Evolutionary conservation across 2,329 filamentous ascomycete genomes (phyloP), one percentile per base, ranked within the genome.

Genomic region (Xylaria sp.): DNA sequence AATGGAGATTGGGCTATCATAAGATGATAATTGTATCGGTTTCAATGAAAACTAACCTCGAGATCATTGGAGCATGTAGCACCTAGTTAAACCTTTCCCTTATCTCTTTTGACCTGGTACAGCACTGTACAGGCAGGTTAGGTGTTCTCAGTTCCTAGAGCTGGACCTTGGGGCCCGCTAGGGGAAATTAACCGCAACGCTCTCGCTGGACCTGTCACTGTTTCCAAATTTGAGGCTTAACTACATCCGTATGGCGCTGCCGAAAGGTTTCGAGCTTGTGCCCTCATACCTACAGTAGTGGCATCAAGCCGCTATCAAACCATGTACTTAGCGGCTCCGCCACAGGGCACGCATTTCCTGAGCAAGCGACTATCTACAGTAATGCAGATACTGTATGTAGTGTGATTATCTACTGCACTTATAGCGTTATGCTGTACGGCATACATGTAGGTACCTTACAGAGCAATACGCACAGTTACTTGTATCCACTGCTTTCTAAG

Each of bases 111-210:
- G 34, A 36, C 11, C 3, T 7, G 34, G 5, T 39, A 63, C 27
- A 39, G 4, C n/a, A 19, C 42, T 47, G n/a, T 47, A 47, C 7
- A 19, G 42, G 4, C n/a, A 47, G 42, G 42, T 42, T 8, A 36
- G 7, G 8, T 51, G 19, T 53, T 47, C 61, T 17, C 39, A 55
- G 21, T 45, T 39, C 36, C n/a, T 61, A 8, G 32, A 32, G 32
- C 42, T 53, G 36, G 30, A 30, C 54, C 19, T 45, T 48, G 34
- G 8, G 36, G 58, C 66, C 58, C 50, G 59, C 61, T 32, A 66
- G 50, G 32, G 32, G 67, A 60, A 56, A 67, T 67, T 64, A 67
- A 53, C 64, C 59, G 56, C 36, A 56, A 39, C 21, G 47, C 50
- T 48, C 21, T 64, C 24, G 12, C 55, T 27, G 32, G 60, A 59